Evolutionary conservation across 805 yeast species (phyloP).

Genomic region (Kodamaea neixiangensis): DNA sequence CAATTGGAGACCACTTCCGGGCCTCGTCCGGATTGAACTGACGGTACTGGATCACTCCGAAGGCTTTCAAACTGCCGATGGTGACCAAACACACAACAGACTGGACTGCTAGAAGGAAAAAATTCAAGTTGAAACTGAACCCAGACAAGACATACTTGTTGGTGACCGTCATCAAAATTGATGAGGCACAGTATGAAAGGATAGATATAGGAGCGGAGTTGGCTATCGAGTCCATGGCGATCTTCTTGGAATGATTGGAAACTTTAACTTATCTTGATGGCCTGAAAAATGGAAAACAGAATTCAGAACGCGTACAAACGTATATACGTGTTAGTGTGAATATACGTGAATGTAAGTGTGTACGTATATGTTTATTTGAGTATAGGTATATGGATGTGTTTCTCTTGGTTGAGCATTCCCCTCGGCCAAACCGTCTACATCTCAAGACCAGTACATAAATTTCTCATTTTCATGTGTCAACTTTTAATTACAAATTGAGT

Average conservation of each 20-base stretch:
- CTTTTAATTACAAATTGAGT: not conserved
- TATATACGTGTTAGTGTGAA: too few species aligned
- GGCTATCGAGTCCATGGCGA: conserved; percentile 42
- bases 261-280: conserved; percentile 32
- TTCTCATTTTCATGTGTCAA: too few species aligned
- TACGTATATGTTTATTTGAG: too few species aligned
- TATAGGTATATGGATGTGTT: too few species aligned
- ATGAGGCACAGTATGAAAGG: conserved; percentile 84
- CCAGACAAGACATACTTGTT: conserved; percentile 91
- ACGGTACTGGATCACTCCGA: conserved; percentile 83
- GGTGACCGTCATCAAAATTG: conserved; percentile 96
- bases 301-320: too few species aligned
- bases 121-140: conserved; percentile 73
- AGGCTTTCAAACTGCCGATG: conserved; percentile 68
- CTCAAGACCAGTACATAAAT: too few species aligned
- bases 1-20: conserved; percentile 94
- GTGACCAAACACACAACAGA: conserved; percentile 77
- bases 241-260: conserved; percentile 6
- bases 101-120: conserved; percentile 87
- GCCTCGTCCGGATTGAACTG: conserved; percentile 85
- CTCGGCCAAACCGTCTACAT: too few species aligned
- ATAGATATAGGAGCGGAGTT: conserved; percentile 71
- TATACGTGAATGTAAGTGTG: too few species aligned
- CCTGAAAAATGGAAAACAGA: too few species aligned
- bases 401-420: too few species aligned